Percentiles rank a stretch among this genome's conserved stretches.
phyloP scores from a whole-genome alignment of 371 early-diverging fungal species.

The Actinomortierella wolfii region DNA sequence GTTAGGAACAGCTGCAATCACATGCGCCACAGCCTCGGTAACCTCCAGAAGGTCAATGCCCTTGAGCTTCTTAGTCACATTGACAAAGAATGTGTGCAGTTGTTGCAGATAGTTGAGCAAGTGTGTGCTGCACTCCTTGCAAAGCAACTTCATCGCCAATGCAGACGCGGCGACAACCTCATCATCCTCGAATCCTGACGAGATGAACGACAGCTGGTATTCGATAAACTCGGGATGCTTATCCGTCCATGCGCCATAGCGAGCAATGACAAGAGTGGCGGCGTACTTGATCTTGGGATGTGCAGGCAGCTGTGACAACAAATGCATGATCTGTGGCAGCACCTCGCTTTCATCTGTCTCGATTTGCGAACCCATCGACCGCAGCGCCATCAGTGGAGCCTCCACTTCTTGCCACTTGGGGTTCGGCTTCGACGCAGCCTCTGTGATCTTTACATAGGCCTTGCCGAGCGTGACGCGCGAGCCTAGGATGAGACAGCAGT shows the following conservation, averaged over 20 bases:
- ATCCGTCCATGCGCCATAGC: constrained; percentile 93
- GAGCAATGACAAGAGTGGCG: constrained; percentile 92
- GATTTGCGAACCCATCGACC: constrained; percentile 91
- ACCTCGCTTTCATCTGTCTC: constrained; percentile 69
- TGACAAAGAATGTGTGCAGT: constrained; percentile 79
- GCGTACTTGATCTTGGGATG: constrained; percentile 95
- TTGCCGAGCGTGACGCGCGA: constrained; percentile 72
- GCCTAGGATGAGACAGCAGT: constrained; percentile 86
- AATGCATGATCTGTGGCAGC: constrained; percentile 87
- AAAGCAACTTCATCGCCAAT: constrained; percentile 84
- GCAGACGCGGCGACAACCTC: constrained; percentile 91
- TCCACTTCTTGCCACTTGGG: constrained; percentile 92
- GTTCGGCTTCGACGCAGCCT: constrained; percentile 39
- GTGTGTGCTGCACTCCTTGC: constrained; percentile 84
- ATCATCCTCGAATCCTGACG: constrained; percentile 83
- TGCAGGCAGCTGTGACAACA: constrained; percentile 81
- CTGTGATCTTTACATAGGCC: constrained; percentile 60
- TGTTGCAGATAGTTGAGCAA: constrained; percentile 73
- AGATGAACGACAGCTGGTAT: constrained; percentile 87
- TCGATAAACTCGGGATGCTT: constrained; percentile 86
- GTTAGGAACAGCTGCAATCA: constrained; percentile 77
- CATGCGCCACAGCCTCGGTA: constrained; percentile 88
- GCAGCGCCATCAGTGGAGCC: constrained; percentile 90
- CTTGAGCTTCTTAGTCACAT: constrained; percentile 65
- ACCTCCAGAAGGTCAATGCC: constrained; percentile 79